These are phyloP conservation scores for Cutaneotrichosporon mucoides DNA, from an alignment of 1,284 basidiomycete genomes.

Conservation along the genomic window DNA sequence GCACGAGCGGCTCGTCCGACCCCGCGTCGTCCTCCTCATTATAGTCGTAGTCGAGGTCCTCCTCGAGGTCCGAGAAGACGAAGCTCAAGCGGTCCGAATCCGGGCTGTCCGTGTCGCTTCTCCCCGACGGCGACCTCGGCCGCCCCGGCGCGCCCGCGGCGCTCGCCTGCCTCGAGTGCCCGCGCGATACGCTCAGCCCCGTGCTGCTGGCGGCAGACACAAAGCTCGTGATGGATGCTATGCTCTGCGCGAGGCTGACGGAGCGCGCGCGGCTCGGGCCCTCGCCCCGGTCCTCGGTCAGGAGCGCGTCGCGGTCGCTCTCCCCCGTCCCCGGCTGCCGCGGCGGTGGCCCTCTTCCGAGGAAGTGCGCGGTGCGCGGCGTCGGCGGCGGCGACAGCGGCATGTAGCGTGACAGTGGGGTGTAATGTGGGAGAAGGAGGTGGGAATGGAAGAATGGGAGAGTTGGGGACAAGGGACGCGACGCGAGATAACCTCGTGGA, in stretches of 20 bases:
- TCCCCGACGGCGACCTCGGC: background rate
- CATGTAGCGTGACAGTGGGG: background rate
- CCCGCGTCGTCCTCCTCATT: conserved; percentile 9
- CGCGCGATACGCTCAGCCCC: background rate
- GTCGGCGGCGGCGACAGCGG: conserved; percentile 7
- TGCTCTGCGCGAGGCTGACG: conserved; percentile 7
- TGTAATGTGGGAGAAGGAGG: background rate
- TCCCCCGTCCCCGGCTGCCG: background rate
- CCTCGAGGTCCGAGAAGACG: conserved; percentile 1
- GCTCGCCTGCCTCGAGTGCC: conserved; percentile 1
- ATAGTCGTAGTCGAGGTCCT: conserved; percentile 10
- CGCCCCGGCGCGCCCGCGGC: background rate
- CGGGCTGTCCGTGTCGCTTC: background rate
- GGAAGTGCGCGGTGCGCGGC: conserved; percentile 1
- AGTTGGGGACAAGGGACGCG: background rate
- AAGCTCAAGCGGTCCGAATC: background rate
- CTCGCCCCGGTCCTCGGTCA: conserved; percentile 4
- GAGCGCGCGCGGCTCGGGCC: conserved; percentile 1
- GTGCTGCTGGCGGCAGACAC: conserved; percentile 1
- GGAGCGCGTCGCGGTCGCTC: background rate
- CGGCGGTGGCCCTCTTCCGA: background rate
- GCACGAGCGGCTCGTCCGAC: conserved; percentile 14
- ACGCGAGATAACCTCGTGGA: conserved; percentile 7
- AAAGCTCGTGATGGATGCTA: conserved; percentile 2
- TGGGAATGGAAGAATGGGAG: background rate